Percentiles rank a stretch among this genome's conserved stretches.
phyloP scores from a whole-genome alignment of 2,329 filamentous ascomycete species.

The Cadophora luteo-olivacea region DNA sequence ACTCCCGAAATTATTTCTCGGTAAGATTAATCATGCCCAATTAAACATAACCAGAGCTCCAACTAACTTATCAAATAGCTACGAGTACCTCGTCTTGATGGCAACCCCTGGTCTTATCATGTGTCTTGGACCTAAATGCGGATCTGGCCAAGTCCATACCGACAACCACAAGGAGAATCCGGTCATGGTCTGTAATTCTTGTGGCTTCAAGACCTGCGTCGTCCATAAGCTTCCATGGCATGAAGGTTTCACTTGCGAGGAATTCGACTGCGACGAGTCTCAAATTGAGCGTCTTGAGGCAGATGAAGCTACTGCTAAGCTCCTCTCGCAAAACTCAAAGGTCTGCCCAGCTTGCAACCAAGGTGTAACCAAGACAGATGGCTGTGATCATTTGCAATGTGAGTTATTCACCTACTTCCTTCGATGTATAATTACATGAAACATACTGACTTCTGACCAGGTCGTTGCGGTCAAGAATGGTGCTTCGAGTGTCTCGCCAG shows the following conservation, averaged over 20 bases:
- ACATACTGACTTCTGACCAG: slow-evolving; percentile 8
- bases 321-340: slow-evolving; percentile 30
- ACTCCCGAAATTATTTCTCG: slow-evolving; percentile 22
- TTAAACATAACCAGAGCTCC: neutral
- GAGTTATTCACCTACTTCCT: slow-evolving; percentile 24
- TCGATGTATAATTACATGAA: neutral
- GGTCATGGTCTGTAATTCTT: slow-evolving; percentile 36
- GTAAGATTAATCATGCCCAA: slow-evolving; percentile 13
- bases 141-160: slow-evolving; percentile 30
- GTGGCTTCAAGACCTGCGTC: slow-evolving; percentile 34
- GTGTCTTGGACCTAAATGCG: slow-evolving; percentile 35
- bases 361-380: slow-evolving; percentile 31
- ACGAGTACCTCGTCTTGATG: slow-evolving; percentile 29
- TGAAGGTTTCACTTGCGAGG: slow-evolving; percentile 34
- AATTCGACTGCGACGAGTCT: slow-evolving; percentile 34
- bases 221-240: slow-evolving; percentile 39
- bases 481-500: slow-evolving; percentile 35
- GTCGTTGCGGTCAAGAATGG: slow-evolving; percentile 36
- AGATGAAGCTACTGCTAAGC: slow-evolving; percentile 37
- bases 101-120: slow-evolving; percentile 26
- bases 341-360: slow-evolving; percentile 36
- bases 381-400: slow-evolving; percentile 40
- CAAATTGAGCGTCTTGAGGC: slow-evolving; percentile 39
- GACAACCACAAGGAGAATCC: slow-evolving; percentile 22
- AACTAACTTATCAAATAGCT: slow-evolving; percentile 19